These are phyloP conservation scores for Agapanthus africanus DNA, from an alignment of 106 monocot species.

Conservation along the genomic window DNA sequence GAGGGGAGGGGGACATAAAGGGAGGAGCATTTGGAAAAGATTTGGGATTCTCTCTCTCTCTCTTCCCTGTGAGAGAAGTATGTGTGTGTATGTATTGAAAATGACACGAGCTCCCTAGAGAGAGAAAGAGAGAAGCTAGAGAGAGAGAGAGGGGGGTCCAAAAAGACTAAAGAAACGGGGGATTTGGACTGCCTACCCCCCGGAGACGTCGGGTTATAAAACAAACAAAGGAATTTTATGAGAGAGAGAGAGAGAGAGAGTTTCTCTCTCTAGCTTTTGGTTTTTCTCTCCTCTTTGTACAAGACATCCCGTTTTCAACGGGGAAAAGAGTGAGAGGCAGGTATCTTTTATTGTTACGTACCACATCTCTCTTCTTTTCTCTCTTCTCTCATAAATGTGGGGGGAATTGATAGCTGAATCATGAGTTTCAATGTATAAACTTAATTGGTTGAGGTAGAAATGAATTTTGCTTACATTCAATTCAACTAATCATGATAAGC, in stretches of 20 bases:
- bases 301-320: not conserved
- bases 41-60: too few relatives aligned
- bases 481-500: too few relatives aligned
- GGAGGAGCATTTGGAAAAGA: conserved; percentile 1
- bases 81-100: too few relatives aligned
- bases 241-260: not conserved
- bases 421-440: too few relatives aligned
- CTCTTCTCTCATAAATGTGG: too few relatives aligned
- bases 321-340: not conserved
- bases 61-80: too few relatives aligned
- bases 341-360: not conserved
- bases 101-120: too few relatives aligned
- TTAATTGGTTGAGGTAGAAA: too few relatives aligned
- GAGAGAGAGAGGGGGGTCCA: not conserved
- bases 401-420: too few relatives aligned
- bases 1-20: not conserved
- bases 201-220: conserved; percentile 4
- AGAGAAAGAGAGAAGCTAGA: not conserved
- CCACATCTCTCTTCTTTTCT: too few relatives aligned
- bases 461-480: too few relatives aligned
- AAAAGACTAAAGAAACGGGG: not conserved
- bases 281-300: not conserved
- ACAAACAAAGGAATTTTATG: not conserved
- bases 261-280: not conserved
- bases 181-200: not conserved